Evolutionary conservation across 768 basidiomycete species (phyloP), one percentile per base, ranked within the genome.

Genomic region (Leccinum broughii): DNA sequence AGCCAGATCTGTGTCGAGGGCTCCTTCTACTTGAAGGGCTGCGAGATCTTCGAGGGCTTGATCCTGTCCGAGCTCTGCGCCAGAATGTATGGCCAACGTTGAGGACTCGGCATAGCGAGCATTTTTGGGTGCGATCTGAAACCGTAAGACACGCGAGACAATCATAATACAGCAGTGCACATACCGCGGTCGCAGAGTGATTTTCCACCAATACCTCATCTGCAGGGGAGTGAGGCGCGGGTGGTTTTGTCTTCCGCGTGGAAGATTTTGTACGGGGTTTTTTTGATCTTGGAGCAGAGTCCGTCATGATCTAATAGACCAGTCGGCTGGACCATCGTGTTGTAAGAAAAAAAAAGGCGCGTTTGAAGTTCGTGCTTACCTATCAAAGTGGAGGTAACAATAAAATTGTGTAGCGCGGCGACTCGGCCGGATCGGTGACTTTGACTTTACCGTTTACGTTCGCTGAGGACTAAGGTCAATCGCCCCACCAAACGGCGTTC

Each of bases 1-100:
- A 2, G 94, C 94, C 54, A 95, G 80, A 70, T 96, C 86, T 10
- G 88, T 86, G 63, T 93, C 90, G 10, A 94, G 81, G 37, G 85
- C 76, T 30, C 92, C 90, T 26, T 92, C 89, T 4, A 85, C 70
- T 60, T 84, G 79, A 34, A 75, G 78, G 34, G 75, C 69, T 15
- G 77, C 76, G 4, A 80, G 74, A 30, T 85, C 85, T 63, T 86
- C 83, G 57, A 77, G 65, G n/a, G 76, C 72, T 7, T 75, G 74
- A 58, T 85, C 84, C 57, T 87, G 83, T n/a, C 84, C 85, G 7
- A 87, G 73, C 60, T 87, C 85, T 28, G 79, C 71, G 7, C 90
- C 92, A n/a, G 87, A 85, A 50, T 81, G 81, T 53, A 92, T 79
- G 9, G 84, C 81, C n/a, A 89, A 65, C 8, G 80, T 76, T 9